Conservation (phyloP, 352 stramenopile species). For the Lagenidium giganteum region DNA sequence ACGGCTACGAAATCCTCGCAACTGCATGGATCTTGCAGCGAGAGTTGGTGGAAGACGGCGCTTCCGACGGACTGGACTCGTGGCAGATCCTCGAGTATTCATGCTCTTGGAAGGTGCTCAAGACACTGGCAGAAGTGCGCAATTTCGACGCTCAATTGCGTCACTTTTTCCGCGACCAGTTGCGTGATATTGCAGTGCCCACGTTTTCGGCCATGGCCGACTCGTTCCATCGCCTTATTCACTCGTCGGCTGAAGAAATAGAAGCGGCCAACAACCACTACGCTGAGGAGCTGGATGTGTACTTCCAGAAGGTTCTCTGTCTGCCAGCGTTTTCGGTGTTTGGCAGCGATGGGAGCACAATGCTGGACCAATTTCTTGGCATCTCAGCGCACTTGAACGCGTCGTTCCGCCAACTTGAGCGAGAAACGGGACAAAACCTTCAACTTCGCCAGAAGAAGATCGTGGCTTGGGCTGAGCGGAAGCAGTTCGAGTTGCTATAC, state of each 20-base stretch:
- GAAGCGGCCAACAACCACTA: slow-evolving; percentile 34
- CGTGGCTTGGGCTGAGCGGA: slow-evolving; percentile 42
- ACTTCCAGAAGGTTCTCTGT: slow-evolving; percentile 44
- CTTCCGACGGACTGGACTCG: slow-evolving; percentile 7
- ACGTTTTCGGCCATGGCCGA: slow-evolving; percentile 19
- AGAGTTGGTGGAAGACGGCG: slow-evolving; percentile 27
- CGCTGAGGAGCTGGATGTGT: slow-evolving; percentile 31
- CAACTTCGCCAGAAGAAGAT: slow-evolving; percentile 39
- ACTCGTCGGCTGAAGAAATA: slow-evolving; percentile 11
- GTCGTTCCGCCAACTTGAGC: slow-evolving; percentile 42
- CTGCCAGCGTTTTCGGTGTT: slow-evolving; percentile 49
- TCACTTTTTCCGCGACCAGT: slow-evolving; percentile 28
- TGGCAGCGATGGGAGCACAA: slow-evolving; percentile 41
- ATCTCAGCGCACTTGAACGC: slow-evolving; percentile 47
- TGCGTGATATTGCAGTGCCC: slow-evolving; percentile 50
- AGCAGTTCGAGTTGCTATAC: slow-evolving; percentile 54
- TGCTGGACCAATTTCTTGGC: slow-evolving; percentile 69
- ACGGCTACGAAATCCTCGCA: slow-evolving; percentile 43
- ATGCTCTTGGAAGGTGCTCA: slow-evolving; percentile 39
- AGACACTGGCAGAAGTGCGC: slow-evolving; percentile 36
- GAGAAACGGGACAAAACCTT: slow-evolving; percentile 34
- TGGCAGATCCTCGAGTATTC: slow-evolving; percentile 73
- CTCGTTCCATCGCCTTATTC: slow-evolving; percentile 20
- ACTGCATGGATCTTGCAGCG: slow-evolving; percentile 61
- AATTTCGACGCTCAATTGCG: slow-evolving; percentile 51